phyloP scores from a whole-genome alignment of 1,139 yeast species.

The Lizanozyma gosingica region DNA sequence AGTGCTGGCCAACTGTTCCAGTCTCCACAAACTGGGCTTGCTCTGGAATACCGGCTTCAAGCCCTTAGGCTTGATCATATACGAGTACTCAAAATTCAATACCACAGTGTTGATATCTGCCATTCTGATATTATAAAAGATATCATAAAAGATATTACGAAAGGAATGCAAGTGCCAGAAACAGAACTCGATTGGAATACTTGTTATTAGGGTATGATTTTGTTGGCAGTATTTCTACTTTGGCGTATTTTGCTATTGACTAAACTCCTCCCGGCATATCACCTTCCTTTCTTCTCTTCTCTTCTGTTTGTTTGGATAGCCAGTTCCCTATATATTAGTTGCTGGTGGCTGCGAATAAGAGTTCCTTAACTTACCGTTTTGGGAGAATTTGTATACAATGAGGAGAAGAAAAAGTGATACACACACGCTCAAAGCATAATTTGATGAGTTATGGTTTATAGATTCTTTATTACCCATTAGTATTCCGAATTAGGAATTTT shows the following conservation, averaged over 20 bases:
- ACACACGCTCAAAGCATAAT: too few species aligned
- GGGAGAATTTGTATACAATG: slow-evolving; percentile 1
- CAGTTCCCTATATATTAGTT: neutral
- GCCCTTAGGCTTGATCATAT: slow-evolving; percentile 16
- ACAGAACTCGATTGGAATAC: too few species aligned
- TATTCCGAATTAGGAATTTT: slow-evolving; percentile 5
- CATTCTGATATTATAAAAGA: neutral
- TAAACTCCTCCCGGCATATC: too few species aligned
- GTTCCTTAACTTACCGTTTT: slow-evolving; percentile 1
- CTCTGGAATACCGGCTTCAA: slow-evolving; percentile 19
- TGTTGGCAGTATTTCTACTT: too few species aligned
- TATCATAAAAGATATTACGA: too few species aligned
- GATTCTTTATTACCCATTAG: slow-evolving; percentile 1
- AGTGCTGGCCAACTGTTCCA: slow-evolving; percentile 5
- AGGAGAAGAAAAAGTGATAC: too few species aligned
- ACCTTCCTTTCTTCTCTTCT: too few species aligned
- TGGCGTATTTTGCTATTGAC: too few species aligned
- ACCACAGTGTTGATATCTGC: slow-evolving; percentile 13
- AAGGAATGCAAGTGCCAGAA: too few species aligned
- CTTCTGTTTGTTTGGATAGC: too few species aligned
- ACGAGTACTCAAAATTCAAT: slow-evolving; percentile 25
- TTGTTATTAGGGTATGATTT: too few species aligned
- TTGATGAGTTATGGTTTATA: too few species aligned
- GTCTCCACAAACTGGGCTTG: slow-evolving; percentile 26
- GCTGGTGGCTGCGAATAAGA: neutral